A percentile compares a stretch with the other conserved stretches of the same genome.
Evolutionary conservation across 495 filamentous ascomycete genomes (phyloP).

Genomic region (Hypoxylon cercidicola): DNA sequence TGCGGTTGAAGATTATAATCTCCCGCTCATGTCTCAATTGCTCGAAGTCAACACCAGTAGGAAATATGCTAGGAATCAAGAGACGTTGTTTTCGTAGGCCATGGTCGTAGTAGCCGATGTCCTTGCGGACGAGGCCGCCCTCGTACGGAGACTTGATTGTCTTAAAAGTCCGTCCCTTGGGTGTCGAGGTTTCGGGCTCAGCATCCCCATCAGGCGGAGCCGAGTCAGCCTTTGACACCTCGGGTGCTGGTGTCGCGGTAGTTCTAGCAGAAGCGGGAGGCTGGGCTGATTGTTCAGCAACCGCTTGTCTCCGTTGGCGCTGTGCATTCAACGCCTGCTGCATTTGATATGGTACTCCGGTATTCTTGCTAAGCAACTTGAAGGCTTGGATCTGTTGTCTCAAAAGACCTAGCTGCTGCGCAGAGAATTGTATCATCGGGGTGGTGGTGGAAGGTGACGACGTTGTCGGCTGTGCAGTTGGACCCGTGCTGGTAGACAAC

Average conservation of each 20-base stretch:
- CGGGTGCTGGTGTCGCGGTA: conserved; percentile 60
- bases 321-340: conserved; percentile 80
- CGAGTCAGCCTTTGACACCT: conserved; percentile 41
- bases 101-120: conserved; percentile 84
- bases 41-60: conserved; percentile 85
- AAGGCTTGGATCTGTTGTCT: conserved; percentile 85
- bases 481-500: conserved; percentile 44
- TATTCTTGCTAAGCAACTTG: conserved; percentile 82
- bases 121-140: conserved; percentile 58
- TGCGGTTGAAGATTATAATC: conserved; percentile 86
- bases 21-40: conserved; percentile 85
- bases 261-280: conserved; percentile 41
- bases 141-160: conserved; percentile 75
- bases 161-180: conserved; percentile 57
- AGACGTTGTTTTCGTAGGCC: conserved; percentile 73
- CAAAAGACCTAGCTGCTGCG: conserved; percentile 75
- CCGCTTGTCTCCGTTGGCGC: conserved; percentile 70
- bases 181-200: conserved; percentile 39
- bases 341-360: conserved; percentile 75
- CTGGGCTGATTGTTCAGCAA: conserved; percentile 62
- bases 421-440: conserved; percentile 67
- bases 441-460: conserved; percentile 55
- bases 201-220: conserved; percentile 41
- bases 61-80: conserved; percentile 86
- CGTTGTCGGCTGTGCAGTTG: conserved; percentile 42